A percentile compares a stretch with the other conserved stretches of the same genome.
Evolutionary conservation across 75 land plant genomes (phyloP).

Genomic region (Selaginella moellendorffii): DNA sequence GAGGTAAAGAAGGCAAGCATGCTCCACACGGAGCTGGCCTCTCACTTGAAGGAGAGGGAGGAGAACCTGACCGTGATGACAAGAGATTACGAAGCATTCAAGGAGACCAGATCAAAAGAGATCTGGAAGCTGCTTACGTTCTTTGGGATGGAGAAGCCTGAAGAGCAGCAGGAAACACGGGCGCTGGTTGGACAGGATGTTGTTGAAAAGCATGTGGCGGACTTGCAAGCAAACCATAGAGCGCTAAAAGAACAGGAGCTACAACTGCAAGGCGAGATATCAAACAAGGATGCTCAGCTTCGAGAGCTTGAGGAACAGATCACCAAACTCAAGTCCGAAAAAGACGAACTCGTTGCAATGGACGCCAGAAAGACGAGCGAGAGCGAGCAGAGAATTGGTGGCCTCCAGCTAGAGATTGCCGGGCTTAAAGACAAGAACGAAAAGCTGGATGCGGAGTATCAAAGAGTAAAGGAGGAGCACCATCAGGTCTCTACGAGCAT

Average conservation of each 20-base stretch:
- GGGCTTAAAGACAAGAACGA: not conserved
- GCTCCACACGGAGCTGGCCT: no score
- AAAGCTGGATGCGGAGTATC: not conserved
- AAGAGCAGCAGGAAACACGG: not conserved
- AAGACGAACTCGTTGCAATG: not conserved
- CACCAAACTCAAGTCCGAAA: not conserved
- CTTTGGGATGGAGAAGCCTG: not conserved
- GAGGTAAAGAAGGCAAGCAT: no score
- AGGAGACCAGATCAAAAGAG: not conserved
- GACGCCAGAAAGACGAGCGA: not conserved
- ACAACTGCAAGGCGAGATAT: not conserved
- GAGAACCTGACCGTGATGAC: not conserved
- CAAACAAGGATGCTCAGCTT: not conserved
- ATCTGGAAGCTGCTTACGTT: not conserved
- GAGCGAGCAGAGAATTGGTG: not conserved
- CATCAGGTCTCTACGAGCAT: not conserved
- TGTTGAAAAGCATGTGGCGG: not conserved
- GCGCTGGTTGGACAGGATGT: not conserved
- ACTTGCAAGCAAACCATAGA: not conserved
- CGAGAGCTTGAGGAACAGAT: not conserved
- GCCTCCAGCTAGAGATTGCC: not conserved
- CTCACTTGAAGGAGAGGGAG: no score
- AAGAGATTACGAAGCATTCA: not conserved
- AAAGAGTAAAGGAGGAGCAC: not conserved
- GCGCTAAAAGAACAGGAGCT: not conserved